Percentiles rank a stretch among this genome's conserved stretches.
Conservation (phyloP, 305 asterid species). For the Euphrasia arctica region DNA sequence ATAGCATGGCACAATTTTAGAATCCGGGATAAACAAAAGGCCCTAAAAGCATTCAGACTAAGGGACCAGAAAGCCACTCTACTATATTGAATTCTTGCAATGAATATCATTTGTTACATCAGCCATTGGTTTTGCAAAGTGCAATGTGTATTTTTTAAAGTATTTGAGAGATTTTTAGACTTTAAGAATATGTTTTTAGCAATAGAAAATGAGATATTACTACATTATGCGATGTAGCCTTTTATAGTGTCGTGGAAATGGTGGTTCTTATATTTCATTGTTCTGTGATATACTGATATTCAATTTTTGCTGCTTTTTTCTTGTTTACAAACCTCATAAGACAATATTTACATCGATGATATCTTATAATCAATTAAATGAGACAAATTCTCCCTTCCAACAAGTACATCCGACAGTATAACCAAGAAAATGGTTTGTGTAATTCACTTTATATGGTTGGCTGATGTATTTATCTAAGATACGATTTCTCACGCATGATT, state of each 20-base stretch:
- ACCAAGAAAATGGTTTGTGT: neutral
- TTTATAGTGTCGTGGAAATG: neutral
- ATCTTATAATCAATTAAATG: neutral
- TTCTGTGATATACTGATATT: neutral
- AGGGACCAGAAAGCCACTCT: no score
- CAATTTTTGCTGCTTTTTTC: neutral
- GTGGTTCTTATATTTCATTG: neutral
- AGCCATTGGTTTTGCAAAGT: neutral
- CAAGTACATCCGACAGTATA: neutral
- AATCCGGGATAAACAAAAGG: no score
- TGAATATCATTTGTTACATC: neutral
- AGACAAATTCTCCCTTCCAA: neutral
- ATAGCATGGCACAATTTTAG: no score
- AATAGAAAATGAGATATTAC: no score
- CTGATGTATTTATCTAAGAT: slow-evolving; percentile 6
- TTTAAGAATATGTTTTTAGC: neutral
- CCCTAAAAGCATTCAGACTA: no score
- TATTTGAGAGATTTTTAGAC: neutral
- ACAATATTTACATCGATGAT: neutral
- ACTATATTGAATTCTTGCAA: neutral
- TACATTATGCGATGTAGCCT: neutral
- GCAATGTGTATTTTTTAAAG: neutral
- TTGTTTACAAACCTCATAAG: neutral
- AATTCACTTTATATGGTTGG: slow-evolving; percentile 18
- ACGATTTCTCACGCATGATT: slow-evolving; percentile 18